These are phyloP conservation scores for Bacidia gigantensis DNA, from an alignment of 495 filamentous ascomycete genomes.

Conservation along the genomic window DNA sequence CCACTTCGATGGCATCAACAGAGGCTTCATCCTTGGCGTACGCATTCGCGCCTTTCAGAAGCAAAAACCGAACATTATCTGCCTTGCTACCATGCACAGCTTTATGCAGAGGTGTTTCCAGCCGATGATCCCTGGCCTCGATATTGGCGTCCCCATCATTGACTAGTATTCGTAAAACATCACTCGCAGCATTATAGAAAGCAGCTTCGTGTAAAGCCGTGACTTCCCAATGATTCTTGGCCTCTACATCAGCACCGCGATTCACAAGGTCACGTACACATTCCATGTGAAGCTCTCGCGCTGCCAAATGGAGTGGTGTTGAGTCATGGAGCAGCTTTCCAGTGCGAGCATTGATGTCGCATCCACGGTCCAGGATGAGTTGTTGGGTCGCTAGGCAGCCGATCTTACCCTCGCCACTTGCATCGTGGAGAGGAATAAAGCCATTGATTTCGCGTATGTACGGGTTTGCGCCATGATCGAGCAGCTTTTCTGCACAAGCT, in stretches of 20 bases:
- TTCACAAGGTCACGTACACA: background rate
- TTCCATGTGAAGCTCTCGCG: background rate
- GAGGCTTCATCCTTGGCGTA: background rate
- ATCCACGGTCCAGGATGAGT: background rate
- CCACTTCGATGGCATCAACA: background rate
- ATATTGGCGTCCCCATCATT: background rate
- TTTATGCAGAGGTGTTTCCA: background rate
- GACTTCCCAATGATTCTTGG: background rate
- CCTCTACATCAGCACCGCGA: background rate
- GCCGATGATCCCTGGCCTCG: background rate
- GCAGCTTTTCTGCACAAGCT: background rate
- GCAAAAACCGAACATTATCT: background rate
- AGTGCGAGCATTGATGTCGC: background rate
- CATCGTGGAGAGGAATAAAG: background rate
- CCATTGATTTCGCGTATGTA: background rate
- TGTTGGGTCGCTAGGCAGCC: background rate
- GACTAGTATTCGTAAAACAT: background rate
- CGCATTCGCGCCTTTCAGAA: background rate
- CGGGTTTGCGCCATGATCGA: background rate
- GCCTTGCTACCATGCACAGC: background rate
- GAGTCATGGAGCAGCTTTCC: background rate
- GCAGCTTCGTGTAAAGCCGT: background rate
- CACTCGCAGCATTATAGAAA: background rate
- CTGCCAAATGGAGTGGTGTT: background rate
- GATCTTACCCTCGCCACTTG: background rate